These are phyloP conservation scores for Gonapodya sp. DNA, from an alignment of 192 early-diverging fungal species.

Conservation along the genomic window DNA sequence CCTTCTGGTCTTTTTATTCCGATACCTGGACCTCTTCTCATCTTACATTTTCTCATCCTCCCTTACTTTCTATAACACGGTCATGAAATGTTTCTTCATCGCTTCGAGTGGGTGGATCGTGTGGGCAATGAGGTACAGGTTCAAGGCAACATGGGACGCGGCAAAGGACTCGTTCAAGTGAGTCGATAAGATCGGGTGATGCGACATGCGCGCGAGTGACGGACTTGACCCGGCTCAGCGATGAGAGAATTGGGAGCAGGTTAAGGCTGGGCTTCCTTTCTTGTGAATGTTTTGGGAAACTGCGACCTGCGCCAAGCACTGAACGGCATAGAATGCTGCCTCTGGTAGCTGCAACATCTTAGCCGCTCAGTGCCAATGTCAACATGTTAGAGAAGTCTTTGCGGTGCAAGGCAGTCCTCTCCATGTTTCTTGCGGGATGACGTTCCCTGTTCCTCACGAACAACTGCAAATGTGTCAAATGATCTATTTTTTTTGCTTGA, in stretches of 20 bases:
- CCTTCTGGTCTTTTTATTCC: slow-evolving; percentile 80
- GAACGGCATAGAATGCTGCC: no score
- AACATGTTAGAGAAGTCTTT: no score
- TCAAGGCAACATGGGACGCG: slow-evolving; percentile 88
- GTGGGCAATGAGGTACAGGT: slow-evolving; percentile 76
- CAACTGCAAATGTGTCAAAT: neutral
- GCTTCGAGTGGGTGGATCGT: slow-evolving; percentile 74
- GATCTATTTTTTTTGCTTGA: neutral
- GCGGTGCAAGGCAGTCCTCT: no score
- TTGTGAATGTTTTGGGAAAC: no score
- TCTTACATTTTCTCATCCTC: slow-evolving; percentile 34
- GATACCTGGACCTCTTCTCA: slow-evolving; percentile 84
- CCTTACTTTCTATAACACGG: slow-evolving; percentile 80
- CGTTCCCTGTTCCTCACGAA: neutral
- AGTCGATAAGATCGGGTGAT: neutral
- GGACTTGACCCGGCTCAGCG: no score
- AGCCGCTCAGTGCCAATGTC: no score
- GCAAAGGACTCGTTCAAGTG: slow-evolving; percentile 69
- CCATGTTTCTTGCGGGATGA: no score
- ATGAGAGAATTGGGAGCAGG: no score
- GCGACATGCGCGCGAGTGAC: no score
- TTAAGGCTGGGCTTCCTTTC: no score
- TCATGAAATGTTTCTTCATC: slow-evolving; percentile 96
- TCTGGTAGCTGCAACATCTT: no score
- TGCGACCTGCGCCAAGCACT: no score